These are phyloP conservation scores for Hericium rajendrae DNA, from an alignment of 768 basidiomycete genomes.

Conservation along the genomic window DNA sequence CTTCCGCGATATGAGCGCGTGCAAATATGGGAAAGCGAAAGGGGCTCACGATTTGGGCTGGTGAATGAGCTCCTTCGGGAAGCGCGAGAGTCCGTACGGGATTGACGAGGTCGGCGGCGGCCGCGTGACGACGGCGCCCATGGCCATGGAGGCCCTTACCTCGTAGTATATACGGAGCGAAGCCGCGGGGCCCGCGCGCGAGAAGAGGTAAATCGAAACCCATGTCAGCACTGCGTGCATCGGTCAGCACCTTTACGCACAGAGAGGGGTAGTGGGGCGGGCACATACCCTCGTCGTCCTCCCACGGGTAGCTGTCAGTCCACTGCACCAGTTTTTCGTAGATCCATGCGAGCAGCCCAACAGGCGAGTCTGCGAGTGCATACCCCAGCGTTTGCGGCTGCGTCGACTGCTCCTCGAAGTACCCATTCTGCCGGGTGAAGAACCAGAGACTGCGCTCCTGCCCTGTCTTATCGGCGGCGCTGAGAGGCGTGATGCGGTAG, in stretches of 20 bases:
- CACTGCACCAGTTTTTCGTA: slow-evolving; percentile 21
- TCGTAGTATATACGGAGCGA: slow-evolving; percentile 26
- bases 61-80: slow-evolving; percentile 33
- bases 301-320: slow-evolving; percentile 41
- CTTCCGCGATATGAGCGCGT: not conserved
- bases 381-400: slow-evolving; percentile 33
- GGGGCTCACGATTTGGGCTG: not conserved
- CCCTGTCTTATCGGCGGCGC: slow-evolving; percentile 26
- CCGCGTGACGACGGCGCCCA: no score
- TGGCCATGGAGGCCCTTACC: not conserved
- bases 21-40: not conserved
- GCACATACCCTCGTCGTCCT: slow-evolving; percentile 41
- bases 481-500: slow-evolving; percentile 23
- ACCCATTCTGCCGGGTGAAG: slow-evolving; percentile 24
- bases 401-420: slow-evolving; percentile 27
- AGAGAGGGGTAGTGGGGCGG: not conserved
- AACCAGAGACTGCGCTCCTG: slow-evolving; percentile 25
- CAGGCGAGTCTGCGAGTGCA: slow-evolving; percentile 43
- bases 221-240: slow-evolving; percentile 26
- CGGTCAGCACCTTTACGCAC: slow-evolving; percentile 9
- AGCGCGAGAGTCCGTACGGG: slow-evolving; percentile 22
- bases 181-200: slow-evolving; percentile 30
- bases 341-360: slow-evolving; percentile 29
- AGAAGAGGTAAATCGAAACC: slow-evolving; percentile 42
- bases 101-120: slow-evolving; percentile 2